Evolutionary conservation across 2,329 filamentous ascomycete species (phyloP).

Genomic region (Hymenoscyphus fructigenus): DNA sequence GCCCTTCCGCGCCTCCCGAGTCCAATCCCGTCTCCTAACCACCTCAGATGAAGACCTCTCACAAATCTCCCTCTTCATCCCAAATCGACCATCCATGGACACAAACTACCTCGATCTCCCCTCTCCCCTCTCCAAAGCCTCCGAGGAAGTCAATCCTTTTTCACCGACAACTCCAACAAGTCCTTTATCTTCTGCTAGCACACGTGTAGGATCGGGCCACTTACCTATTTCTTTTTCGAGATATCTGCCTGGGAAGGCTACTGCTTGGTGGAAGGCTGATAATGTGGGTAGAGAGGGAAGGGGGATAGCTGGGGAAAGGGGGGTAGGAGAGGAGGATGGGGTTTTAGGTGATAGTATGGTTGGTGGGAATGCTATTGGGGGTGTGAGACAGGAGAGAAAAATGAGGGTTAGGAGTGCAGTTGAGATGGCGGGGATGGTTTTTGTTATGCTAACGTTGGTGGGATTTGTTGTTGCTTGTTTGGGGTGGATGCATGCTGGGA

Average conservation of each 20-base stretch:
- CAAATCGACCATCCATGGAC: not conserved
- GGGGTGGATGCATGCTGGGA: conserved; percentile 19
- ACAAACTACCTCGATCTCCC: conserved; percentile 9
- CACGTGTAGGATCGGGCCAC: conserved; percentile 4
- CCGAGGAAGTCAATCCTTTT: not conserved
- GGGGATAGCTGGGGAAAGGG: not conserved
- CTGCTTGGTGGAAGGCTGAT: not conserved
- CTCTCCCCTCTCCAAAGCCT: not conserved
- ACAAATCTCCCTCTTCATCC: not conserved
- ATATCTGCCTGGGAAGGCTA: not conserved
- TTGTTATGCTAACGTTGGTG: conserved; percentile 9
- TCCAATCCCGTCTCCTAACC: conserved; percentile 23
- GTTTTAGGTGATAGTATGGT: not conserved
- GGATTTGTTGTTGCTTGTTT: conserved; percentile 26
- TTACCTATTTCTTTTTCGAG: not conserved
- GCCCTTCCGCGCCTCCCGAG: conserved; percentile 23
- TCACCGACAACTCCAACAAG: not conserved
- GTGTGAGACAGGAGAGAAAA: not conserved
- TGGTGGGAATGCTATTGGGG: not conserved
- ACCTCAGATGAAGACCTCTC: conserved; percentile 1
- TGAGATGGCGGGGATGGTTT: conserved; percentile 13
- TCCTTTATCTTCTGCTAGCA: conserved; percentile 11
- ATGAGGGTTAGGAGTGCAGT: conserved; percentile 1
- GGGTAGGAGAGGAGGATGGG: not conserved
- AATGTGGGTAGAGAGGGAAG: not conserved